Base-by-base conservation (phyloP, 345 rosid genomes). In the Populus deltoides region DNA sequence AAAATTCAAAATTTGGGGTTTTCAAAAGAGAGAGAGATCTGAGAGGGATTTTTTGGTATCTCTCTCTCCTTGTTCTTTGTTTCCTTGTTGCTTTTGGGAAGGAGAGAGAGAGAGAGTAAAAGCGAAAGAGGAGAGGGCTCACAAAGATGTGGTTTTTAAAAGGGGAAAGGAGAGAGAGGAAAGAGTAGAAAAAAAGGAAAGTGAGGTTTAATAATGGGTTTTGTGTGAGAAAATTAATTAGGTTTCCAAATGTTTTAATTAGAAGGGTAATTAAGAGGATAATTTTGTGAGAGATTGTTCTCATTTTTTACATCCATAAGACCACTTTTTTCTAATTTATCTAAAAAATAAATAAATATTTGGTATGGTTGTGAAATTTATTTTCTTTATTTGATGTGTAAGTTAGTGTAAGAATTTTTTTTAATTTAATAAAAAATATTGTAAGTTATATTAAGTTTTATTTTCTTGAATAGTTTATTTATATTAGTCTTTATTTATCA, bases 161-260 rank as follows among this genome's bases (percentile, higher is more conserved):
- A n/a, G 38, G 31, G n/a, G 0, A 3, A n/a, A n/a, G n/a, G n/a
- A n/a, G n/a, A n/a, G n/a, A 16, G 39, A 25, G 24, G 11, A 22
- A 18, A 22, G 71, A 38, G 47, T 35, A 38, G 20, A 69, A 9
- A 38, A 22, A 45, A 43, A 22, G 53, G n/a, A 24, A 41, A 69
- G 72, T 38, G 15, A 39, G 72, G 72, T 69, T 69, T 43, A 38
- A 69, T 69, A 6, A 68, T 68, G 71, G 49, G 27, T 38, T 38
- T 59, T 57, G 27, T n/a, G 29, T 57, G 27, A 3, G 13, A 57
- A 57, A 57, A 57, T n/a, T 57, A 57, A 22, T 57, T 57, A 8
- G 51, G 65, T 59, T 66, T 66, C 35, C 35, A 66, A 27, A 5
- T 18, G 38, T 27, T 27, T 31, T 13, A 68, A 22, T 5, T 5